These are phyloP conservation scores for Phaeosphaeria sp. DNA, from an alignment of 2,329 filamentous ascomycete species.

Conservation along the genomic window DNA sequence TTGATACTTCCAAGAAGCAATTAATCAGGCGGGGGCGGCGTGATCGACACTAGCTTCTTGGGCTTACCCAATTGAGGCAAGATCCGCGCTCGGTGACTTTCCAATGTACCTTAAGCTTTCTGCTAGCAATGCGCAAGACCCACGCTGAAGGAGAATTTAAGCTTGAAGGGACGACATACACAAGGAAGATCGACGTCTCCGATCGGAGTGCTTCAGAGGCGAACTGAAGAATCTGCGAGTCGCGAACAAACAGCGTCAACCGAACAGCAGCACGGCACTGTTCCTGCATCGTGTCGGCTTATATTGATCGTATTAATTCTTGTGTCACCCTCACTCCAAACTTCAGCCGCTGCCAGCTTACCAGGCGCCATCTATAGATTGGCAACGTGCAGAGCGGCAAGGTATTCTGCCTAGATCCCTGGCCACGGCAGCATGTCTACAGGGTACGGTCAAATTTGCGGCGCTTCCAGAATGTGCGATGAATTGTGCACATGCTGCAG, in stretches of 20 bases:
- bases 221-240: not conserved
- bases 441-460: not conserved
- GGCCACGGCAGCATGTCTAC: not conserved
- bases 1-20: slow-evolving; percentile 19
- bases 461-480: not conserved
- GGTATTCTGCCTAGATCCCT: not conserved
- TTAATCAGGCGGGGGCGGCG: slow-evolving; percentile 16
- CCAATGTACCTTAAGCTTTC: slow-evolving; percentile 18
- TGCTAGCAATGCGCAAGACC: slow-evolving; percentile 15
- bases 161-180: slow-evolving; percentile 15
- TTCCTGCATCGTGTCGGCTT: not conserved
- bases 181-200: not conserved
- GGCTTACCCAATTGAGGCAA: slow-evolving; percentile 7
- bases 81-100: slow-evolving; percentile 5
- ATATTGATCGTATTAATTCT: slow-evolving; percentile 3
- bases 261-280: not conserved
- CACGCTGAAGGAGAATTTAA: slow-evolving; percentile 17
- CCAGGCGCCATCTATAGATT: slow-evolving; percentile 7
- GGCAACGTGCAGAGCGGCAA: not conserved
- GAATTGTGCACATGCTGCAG: not conserved
- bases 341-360: slow-evolving; percentile 4
- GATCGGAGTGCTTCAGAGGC: not conserved
- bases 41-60: slow-evolving; percentile 9
- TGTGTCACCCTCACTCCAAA: slow-evolving; percentile 3
- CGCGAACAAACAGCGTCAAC: not conserved